A percentile compares a stretch with the other conserved stretches of the same genome.
Evolutionary conservation across 1,284 basidiomycete species (phyloP).

Genomic region (Cutaneotrichosporon sp.): DNA sequence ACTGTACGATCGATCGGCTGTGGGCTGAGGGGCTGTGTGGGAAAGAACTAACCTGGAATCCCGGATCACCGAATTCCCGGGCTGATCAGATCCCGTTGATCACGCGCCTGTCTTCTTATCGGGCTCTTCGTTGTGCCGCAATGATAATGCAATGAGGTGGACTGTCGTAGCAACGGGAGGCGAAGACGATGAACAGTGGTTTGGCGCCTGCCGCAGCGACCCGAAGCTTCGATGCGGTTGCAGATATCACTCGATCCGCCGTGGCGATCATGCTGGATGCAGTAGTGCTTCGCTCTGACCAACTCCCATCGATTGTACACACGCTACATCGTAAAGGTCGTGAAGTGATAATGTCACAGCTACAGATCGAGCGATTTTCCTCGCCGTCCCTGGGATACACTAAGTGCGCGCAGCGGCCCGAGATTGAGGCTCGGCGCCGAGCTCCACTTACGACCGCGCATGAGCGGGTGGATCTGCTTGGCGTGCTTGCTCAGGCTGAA

Average conservation of each 20-base stretch:
- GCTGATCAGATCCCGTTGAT: neutral
- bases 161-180: neutral
- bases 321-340: neutral
- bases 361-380: slow-evolving; percentile 11
- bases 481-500: slow-evolving; percentile 9
- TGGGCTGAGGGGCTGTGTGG: too few relatives aligned
- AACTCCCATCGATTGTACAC: neutral
- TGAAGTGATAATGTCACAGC: neutral
- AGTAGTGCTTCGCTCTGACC: too few relatives aligned
- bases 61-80: neutral
- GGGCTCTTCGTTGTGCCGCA: neutral
- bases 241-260: too few relatives aligned
- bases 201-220: too few relatives aligned
- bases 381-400: neutral
- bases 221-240: too few relatives aligned
- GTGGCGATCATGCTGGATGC: too few relatives aligned
- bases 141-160: neutral
- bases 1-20: too few relatives aligned
- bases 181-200: too few relatives aligned
- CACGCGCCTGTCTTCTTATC: slow-evolving; percentile 1
- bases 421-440: neutral
- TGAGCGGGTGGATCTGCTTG: neutral
- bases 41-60: neutral
- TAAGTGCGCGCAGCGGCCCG: neutral
- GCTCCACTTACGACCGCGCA: slow-evolving; percentile 5